phyloP scores from a whole-genome alignment of 192 early-diverging fungal genomes.

The Thamnidium elegans region DNA sequence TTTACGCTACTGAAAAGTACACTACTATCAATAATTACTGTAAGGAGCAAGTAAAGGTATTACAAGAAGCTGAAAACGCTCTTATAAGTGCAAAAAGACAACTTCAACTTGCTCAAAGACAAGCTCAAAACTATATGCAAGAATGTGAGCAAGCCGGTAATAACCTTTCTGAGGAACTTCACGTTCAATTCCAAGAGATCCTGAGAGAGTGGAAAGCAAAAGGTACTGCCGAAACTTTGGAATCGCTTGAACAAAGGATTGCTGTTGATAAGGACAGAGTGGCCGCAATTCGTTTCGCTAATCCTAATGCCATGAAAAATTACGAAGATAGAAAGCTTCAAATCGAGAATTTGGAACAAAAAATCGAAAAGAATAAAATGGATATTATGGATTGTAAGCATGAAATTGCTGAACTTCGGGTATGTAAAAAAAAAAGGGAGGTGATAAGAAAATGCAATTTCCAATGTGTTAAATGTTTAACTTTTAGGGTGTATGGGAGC shows the following conservation, averaged over 20 bases:
- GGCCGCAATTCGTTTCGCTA: constrained; percentile 49
- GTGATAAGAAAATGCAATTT: too few species aligned
- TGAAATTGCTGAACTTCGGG: not conserved
- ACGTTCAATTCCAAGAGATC: constrained; percentile 38
- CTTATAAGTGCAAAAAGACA: not conserved
- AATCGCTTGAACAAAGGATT: constrained; percentile 67
- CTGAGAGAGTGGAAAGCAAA: constrained; percentile 24
- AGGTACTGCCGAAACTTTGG: constrained; percentile 39
- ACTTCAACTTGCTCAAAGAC: constrained; percentile 24
- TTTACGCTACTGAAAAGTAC: not conserved
- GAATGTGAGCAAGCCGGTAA: constrained; percentile 54
- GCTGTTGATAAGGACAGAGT: constrained; percentile 50
- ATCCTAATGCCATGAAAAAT: constrained; percentile 61
- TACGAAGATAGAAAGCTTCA: constrained; percentile 57
- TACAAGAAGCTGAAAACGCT: constrained; percentile 29
- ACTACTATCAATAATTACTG: not conserved
- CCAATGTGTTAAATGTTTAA: not conserved
- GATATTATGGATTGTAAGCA: not conserved
- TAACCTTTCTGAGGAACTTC: constrained; percentile 51
- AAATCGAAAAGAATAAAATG: not conserved
- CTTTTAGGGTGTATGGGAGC: constrained; percentile 63
- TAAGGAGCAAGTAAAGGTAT: not conserved
- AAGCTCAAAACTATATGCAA: constrained; percentile 45
- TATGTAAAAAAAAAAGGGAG: not conserved
- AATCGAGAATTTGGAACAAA: not conserved